Percentiles rank a stretch among this genome's conserved stretches.
Evolutionary conservation across 495 filamentous ascomycete species (phyloP).

Genomic region (Aspergillus wentii): DNA sequence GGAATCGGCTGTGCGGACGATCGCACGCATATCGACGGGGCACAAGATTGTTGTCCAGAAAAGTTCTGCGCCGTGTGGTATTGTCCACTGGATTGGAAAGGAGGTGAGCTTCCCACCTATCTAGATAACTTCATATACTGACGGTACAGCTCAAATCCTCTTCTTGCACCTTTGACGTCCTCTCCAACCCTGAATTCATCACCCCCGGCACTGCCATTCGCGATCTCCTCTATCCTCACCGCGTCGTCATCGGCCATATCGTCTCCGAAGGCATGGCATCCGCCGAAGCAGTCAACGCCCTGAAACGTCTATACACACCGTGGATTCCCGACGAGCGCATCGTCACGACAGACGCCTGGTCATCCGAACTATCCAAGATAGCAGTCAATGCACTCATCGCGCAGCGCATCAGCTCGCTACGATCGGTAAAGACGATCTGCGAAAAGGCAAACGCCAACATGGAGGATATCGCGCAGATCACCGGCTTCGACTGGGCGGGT

Average conservation of each 20-base stretch:
- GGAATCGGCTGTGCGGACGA: slow-evolving; percentile 56
- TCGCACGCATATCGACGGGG: slow-evolving; percentile 54
- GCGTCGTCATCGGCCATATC: slow-evolving; percentile 67
- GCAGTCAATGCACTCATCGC: slow-evolving; percentile 73
- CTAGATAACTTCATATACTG: too few species aligned
- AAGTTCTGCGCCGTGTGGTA: slow-evolving; percentile 65
- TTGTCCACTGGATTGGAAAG: slow-evolving; percentile 60
- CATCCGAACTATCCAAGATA: slow-evolving; percentile 70
- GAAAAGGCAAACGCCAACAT: slow-evolving; percentile 68
- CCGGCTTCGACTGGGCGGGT: slow-evolving; percentile 53
- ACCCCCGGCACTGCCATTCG: slow-evolving; percentile 69
- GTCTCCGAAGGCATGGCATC: slow-evolving; percentile 9
- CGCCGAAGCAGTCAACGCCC: slow-evolving; percentile 47
- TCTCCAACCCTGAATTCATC: slow-evolving; percentile 77
- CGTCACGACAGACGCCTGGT: slow-evolving; percentile 69
- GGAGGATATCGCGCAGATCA: slow-evolving; percentile 56
- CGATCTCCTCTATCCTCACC: slow-evolving; percentile 62
- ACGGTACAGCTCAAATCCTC: too few species aligned
- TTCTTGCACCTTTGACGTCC: slow-evolving; percentile 59
- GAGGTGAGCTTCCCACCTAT: slow-evolving; percentile 30
- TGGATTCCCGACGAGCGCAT: slow-evolving; percentile 64
- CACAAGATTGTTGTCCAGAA: slow-evolving; percentile 78
- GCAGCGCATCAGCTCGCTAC: slow-evolving; percentile 72
- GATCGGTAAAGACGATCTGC: slow-evolving; percentile 67
- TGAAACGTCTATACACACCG: slow-evolving; percentile 59